phyloP scores from a whole-genome alignment of 2,329 filamentous ascomycete species.

The Talaromyces sp. region DNA sequence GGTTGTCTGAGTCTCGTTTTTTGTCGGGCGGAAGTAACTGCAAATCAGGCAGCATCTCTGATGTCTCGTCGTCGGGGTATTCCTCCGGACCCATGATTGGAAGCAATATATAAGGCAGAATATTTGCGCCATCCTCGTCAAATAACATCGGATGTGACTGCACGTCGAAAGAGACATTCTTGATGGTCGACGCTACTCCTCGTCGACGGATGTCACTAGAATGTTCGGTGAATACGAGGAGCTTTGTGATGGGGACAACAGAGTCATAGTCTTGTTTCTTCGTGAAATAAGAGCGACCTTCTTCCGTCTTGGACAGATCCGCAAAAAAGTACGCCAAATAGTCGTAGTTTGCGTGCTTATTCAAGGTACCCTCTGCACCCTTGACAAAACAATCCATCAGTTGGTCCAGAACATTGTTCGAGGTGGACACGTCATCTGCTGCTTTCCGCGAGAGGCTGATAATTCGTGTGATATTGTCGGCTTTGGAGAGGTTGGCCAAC shows the following conservation, averaged over 20 bases:
- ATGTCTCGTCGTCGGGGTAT: constrained; percentile 78
- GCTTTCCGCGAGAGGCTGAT: constrained; percentile 57
- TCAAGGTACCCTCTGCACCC: constrained; percentile 75
- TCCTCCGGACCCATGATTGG: constrained; percentile 85
- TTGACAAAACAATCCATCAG: constrained; percentile 95
- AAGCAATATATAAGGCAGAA: constrained; percentile 82
- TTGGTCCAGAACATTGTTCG: constrained; percentile 75
- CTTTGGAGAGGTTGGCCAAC: constrained; percentile 85
- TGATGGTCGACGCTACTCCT: constrained; percentile 94
- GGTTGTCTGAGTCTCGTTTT: constrained; percentile 68
- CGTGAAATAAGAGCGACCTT: constrained; percentile 71
- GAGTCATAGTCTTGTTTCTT: constrained; percentile 68
- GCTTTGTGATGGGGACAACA: constrained; percentile 83
- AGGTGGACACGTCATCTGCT: constrained; percentile 55
- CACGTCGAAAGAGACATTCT: constrained; percentile 85
- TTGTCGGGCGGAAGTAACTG: constrained; percentile 89
- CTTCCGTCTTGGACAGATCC: constrained; percentile 76
- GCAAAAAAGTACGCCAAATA: constrained; percentile 93
- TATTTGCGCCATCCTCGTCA: constrained; percentile 58
- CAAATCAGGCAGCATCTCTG: constrained; percentile 82
- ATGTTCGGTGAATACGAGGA: constrained; percentile 93
- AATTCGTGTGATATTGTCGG: constrained; percentile 64
- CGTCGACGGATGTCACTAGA: constrained; percentile 74
- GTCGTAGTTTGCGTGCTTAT: constrained; percentile 80
- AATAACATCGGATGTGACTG: constrained; percentile 66